A percentile compares a stretch with the other conserved stretches of the same genome.
These are phyloP conservation scores for Lachancea dasiensis DNA, from an alignment of 805 yeast genomes.

Conservation along the genomic window DNA sequence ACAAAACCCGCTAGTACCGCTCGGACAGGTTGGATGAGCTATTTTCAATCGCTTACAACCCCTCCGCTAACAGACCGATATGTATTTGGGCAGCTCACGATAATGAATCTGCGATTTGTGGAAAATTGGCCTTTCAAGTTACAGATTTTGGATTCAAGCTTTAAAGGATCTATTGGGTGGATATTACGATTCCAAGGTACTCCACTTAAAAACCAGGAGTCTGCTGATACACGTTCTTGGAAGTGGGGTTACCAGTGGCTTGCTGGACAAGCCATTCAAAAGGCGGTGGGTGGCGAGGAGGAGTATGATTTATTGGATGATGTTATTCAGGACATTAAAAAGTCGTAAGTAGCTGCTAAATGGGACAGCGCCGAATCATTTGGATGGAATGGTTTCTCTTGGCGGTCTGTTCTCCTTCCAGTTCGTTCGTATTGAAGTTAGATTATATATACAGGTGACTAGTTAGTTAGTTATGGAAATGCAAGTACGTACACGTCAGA, in stretches of 20 bases:
- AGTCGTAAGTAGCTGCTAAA: background rate
- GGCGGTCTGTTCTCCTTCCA: background rate
- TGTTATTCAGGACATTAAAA: conserved; percentile 14
- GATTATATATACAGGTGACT: conserved; percentile 7
- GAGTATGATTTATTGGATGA: conserved; percentile 21
- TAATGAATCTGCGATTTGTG: background rate
- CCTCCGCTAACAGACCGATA: conserved; percentile 4
- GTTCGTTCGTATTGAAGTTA: background rate
- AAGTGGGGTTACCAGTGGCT: conserved; percentile 6
- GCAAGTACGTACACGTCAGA: background rate
- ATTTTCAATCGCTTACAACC: conserved; percentile 1
- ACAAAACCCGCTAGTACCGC: background rate
- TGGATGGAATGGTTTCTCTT: too few species aligned
- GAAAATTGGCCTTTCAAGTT: conserved; percentile 10
- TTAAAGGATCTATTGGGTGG: conserved; percentile 5
- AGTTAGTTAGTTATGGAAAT: conserved; percentile 1
- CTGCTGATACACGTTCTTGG: conserved; percentile 2
- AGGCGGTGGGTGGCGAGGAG: conserved; percentile 7
- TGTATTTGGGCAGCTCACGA: conserved; percentile 8
- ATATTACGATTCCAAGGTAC: background rate
- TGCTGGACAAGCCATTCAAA: conserved; percentile 2
- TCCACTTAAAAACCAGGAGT: background rate
- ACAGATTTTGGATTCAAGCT: conserved; percentile 4
- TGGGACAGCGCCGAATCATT: too few species aligned
- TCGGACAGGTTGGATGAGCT: conserved; percentile 2